Base-by-base conservation (phyloP, 345 rosid species). In the Acer campestre region DNA sequence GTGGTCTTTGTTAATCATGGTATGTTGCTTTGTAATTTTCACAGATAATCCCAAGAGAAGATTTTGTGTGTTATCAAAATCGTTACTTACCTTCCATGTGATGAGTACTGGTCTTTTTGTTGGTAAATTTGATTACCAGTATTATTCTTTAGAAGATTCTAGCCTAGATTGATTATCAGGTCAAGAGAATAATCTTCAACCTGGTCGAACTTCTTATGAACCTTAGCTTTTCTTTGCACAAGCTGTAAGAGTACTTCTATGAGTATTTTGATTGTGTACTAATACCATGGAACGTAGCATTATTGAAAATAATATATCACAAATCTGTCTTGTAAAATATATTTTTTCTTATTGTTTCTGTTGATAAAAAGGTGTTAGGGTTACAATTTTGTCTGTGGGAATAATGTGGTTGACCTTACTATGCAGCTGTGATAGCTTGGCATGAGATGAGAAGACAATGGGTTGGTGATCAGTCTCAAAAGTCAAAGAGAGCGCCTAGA, bases 341-440 rank as follows among this genome's bases (percentile, higher is more conserved):
- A 27, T 31, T 16, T 62, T 18, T 17, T 18, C 11, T 44, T 29
- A 44, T 48, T 27, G 40, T 5, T 20, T 61, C 67, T 42, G 38
- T 59, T 58, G 3, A 25, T 40, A 9, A 55, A 58, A 55, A 58
- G 31, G 42, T 61, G 23, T 42, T 53, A 48, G 12, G 20, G 63
- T 66, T 25, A 10, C n/a, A 11, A 40, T 31, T 14, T 22, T n/a
- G 25, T 40, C 2, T 61, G 7, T 51, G 66, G 22, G 68, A 71
- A 35, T 78, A 61, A 78, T 71, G 61, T 61, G 27, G 31, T 16
- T 23, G 56, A 58, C 18, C 58, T 48, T 82, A 40, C 14, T 61
- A 25, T 75, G 78, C 82, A 80, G 83, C 87, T 73, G 82, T 84
- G 81, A 75, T 76, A 62, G 75, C 70, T 70, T 86, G 89, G 87